Evolutionary conservation across 169 alveolate species (phyloP), one percentile per base, ranked within the genome.

Genomic region (Eimeria maxima): DNA sequence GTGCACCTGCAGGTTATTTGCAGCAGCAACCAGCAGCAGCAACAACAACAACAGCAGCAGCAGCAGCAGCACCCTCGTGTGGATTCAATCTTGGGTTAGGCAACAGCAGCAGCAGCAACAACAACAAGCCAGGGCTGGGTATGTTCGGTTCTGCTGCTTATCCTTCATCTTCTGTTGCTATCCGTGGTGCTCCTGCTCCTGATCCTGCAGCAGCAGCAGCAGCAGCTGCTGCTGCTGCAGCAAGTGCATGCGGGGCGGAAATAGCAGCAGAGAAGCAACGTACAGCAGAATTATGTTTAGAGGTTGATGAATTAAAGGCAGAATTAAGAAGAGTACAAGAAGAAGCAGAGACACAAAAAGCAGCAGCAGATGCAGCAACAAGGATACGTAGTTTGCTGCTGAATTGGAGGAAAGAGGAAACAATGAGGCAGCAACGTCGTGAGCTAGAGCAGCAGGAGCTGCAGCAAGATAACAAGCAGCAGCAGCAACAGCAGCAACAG

Each of bases 201-300:
- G n/a, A n/a, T n/a, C n/a, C n/a, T n/a, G n/a, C n/a, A n/a, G n/a
- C n/a, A n/a, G 57, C 57, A 5, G 57, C 57, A 7, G 57, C 67
- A 13, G 67, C 67, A 13, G 67, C 67, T 57, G 14, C 67, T 57
- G 67, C 67, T 57, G 33, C 80, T 29, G 44, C 80, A 14, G 80
- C 16, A 6, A 13, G 20, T 69, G 76, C 3, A 18, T 24, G 14
- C 45, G 90, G 50, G 22, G 90, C 45, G 7, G 90, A 47, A 11
- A 8, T 81, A 11, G 71, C 90, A 7, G 90, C 90, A 2, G 90
- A 81, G 44, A 50, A 47, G 90, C 45, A 27, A 47, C 65, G 90
- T 5, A 81, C 29, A 7, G 33, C 90, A 4, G 45, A 18, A 50
- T 42, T 81, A 11, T 81, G 71, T 50, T 38, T 63, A 10, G 73